Conservation (phyloP, 495 filamentous ascomycete genomes). For the Cercophora newfieldiana region DNA sequence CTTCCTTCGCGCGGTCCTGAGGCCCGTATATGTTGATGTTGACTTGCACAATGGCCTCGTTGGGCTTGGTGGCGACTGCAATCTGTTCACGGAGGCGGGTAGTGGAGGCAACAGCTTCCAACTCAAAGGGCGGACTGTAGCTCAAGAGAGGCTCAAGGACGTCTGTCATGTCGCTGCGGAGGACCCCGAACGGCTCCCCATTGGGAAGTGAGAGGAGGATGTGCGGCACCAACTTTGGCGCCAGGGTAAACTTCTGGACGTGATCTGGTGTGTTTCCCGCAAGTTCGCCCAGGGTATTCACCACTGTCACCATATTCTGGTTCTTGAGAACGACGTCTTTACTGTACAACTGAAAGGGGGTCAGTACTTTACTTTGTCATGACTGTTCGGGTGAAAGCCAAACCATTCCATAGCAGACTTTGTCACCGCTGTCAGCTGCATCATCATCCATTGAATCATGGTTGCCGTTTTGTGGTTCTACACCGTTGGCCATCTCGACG, state of each 20-base stretch:
- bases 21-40: constrained; percentile 42
- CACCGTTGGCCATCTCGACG: constrained; percentile 10
- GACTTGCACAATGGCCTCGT: constrained; percentile 30
- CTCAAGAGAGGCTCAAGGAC: constrained; percentile 17
- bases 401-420: constrained; percentile 34
- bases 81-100: constrained; percentile 23
- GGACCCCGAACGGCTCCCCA: constrained; percentile 23
- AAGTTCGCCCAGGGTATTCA: constrained; percentile 12
- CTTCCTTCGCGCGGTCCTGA: constrained; percentile 10
- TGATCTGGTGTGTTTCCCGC: neutral
- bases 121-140: constrained; percentile 8
- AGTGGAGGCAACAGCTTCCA: constrained; percentile 25
- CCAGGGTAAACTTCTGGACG: constrained; percentile 27
- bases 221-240: constrained; percentile 12
- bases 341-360: constrained; percentile 14
- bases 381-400: neutral
- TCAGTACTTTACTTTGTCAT: neutral
- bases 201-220: constrained; percentile 24
- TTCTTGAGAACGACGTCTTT: constrained; percentile 23
- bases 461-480: neutral
- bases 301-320: constrained; percentile 21
- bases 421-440: constrained; percentile 10
- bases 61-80: constrained; percentile 21
- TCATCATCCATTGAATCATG: neutral
- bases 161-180: constrained; percentile 21